A percentile compares a stretch with the other conserved stretches of the same genome.
phyloP scores from a whole-genome alignment of 1,139 yeast genomes.

The Hyphopichia burtonii region DNA sequence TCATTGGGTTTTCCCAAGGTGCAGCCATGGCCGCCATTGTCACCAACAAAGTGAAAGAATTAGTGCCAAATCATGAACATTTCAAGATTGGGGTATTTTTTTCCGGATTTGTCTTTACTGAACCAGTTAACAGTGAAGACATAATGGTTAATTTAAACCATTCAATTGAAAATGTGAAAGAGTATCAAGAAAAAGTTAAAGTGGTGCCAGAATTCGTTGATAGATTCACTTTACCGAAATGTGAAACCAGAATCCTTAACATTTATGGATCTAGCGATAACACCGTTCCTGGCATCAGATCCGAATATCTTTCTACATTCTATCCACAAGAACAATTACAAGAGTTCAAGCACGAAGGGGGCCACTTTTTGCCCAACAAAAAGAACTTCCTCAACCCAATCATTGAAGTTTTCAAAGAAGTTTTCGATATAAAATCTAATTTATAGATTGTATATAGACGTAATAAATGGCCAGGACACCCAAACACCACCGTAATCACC shows the following conservation, averaged over 20 bases:
- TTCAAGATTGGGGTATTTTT: constrained; percentile 51
- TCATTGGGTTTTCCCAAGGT: constrained; percentile 92
- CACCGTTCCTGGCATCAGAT: constrained; percentile 34
- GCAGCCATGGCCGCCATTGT: constrained; percentile 74
- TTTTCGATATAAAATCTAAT: constrained; percentile 13
- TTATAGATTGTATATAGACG: constrained; percentile 12
- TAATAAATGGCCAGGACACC: too few species aligned
- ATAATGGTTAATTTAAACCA: constrained; percentile 17
- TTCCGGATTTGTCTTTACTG: constrained; percentile 59
- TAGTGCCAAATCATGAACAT: constrained; percentile 37
- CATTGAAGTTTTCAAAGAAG: constrained; percentile 21
- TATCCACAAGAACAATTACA: constrained; percentile 15
- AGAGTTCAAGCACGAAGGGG: constrained; percentile 34
- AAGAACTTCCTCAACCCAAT: constrained; percentile 27
- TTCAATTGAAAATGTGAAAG: constrained; percentile 20
- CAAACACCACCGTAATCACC: too few species aligned
- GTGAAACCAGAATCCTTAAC: constrained; percentile 24
- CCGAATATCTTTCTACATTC: constrained; percentile 22
- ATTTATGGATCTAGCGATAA: constrained; percentile 34
- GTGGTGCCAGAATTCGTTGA: constrained; percentile 15
- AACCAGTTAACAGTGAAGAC: constrained; percentile 20
- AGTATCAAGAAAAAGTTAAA: constrained; percentile 18
- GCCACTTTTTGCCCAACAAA: constrained; percentile 38
- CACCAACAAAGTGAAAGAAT: constrained; percentile 39
- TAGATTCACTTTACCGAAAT: constrained; percentile 17